Conservation (phyloP, 2,329 filamentous ascomycete genomes). For the Colletotrichum sp. region DNA sequence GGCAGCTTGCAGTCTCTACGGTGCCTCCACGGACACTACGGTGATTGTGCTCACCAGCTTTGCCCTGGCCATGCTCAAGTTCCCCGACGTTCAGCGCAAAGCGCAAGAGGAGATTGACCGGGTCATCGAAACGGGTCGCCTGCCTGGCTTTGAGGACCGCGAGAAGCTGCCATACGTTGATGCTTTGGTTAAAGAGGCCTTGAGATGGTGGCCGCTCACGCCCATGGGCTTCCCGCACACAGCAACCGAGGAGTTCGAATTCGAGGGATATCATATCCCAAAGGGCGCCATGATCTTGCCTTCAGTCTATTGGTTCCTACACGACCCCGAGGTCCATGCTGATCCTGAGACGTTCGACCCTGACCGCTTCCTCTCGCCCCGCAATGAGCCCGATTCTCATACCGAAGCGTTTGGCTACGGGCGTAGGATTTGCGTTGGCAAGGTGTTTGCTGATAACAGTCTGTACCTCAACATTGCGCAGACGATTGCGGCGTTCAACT, state of each 20-base stretch:
- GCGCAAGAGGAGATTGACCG: constrained; percentile 30
- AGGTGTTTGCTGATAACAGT: constrained; percentile 32
- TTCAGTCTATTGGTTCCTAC: constrained; percentile 45
- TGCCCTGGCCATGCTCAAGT: constrained; percentile 27
- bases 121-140: constrained; percentile 30
- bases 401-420: constrained; percentile 38
- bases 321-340: constrained; percentile 72
- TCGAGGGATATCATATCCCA: constrained; percentile 5
- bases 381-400: constrained; percentile 32
- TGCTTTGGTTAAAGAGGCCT: constrained; percentile 33
- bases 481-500: constrained; percentile 44
- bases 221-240: constrained; percentile 43
- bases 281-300: constrained; percentile 24
- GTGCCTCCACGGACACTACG: constrained; percentile 33
- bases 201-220: constrained; percentile 34
- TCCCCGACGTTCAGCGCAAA: constrained; percentile 26
- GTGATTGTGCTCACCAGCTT: constrained; percentile 27
- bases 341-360: constrained; percentile 37
- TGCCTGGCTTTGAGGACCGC: constrained; percentile 31
- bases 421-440: constrained; percentile 38
- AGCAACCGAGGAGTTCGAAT: constrained; percentile 28
- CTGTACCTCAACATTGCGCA: constrained; percentile 37
- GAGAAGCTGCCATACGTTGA: constrained; percentile 33
- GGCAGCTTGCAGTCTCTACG: constrained; percentile 31
- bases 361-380: constrained; percentile 33